These are phyloP conservation scores for Echium plantagineum DNA, from an alignment of 257 asterid species.

Conservation along the genomic window DNA sequence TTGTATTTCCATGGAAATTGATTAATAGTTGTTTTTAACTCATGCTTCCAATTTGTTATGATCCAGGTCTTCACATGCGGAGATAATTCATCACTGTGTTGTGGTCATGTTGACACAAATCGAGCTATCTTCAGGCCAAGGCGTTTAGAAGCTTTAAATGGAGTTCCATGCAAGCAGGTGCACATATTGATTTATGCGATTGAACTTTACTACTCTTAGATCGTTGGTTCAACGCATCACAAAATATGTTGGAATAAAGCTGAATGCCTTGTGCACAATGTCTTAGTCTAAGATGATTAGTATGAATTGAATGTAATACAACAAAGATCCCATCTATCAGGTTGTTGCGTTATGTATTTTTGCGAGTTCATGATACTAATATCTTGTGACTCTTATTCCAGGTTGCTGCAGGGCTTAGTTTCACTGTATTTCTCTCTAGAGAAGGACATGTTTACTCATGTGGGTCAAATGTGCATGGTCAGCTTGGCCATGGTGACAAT, in stretches of 20 bases:
- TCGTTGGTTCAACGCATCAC: not conserved
- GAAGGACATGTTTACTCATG: slow-evolving; percentile 71
- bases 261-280: not conserved
- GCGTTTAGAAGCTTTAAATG: slow-evolving; percentile 59
- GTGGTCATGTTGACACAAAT: slow-evolving; percentile 62
- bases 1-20: not conserved
- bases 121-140: slow-evolving; percentile 73
- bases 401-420: slow-evolving; percentile 84
- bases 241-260: no score
- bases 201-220: not conserved
- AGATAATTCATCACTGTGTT: slow-evolving; percentile 71
- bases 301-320: not conserved
- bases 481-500: slow-evolving; percentile 77
- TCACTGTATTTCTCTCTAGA: slow-evolving; percentile 63
- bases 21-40: not conserved
- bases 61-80: slow-evolving; percentile 79
- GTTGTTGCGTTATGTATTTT: not conserved
- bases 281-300: not conserved
- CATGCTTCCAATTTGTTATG: not conserved
- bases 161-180: slow-evolving; percentile 74
- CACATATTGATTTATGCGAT: not conserved
- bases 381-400: slow-evolving; percentile 21
- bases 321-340: not conserved
- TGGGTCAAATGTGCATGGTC: slow-evolving; percentile 66
- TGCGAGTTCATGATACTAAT: not conserved